Base-by-base conservation (phyloP, 1,139 yeast species). In the Yamadazyma buinensis region DNA sequence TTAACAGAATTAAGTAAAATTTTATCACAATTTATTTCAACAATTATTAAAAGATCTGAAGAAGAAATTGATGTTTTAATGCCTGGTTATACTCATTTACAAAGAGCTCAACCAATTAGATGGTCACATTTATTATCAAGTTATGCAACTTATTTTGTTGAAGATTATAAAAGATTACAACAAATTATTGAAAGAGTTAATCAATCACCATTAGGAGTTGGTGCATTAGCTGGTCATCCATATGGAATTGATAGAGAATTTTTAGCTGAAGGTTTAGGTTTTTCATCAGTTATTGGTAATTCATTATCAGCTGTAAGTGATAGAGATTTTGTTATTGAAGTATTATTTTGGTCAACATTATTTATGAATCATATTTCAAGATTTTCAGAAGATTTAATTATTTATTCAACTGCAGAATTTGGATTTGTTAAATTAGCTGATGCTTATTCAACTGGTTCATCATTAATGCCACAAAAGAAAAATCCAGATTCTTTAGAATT, bases 21-120 rank as follows among this genome's bases (percentile, higher is more conserved):
- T 40, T 65, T 92, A 52, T 70, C 68, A 34, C 71, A 67, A 24
- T 74, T 90, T 42, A 82, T 90, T 54, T 59, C 66, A 41, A 81
- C 82, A 18, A 75, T 92, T 48, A 56, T 80, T 33, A 71, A 71
- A 39, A 79, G 99, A 53, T 97, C 95, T 4, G 81, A 77, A 51
- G 61, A 70, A 32, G 99, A 92, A 64, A 84, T 92, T 40, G 95
- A 84, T 48, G 85, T 84, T 17, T 72, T 92, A 55, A 90, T 92
- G 97, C 99, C 99, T 9, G 99, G 99, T 23, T 92, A 92, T 65
- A 92, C 99, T 12, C 99, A 92, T 64, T 71, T 92, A 59, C 99
- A 92, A 72, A 84, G 96, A 58, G 98, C 98, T 3, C 99, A 92
- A 62, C 99, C 99, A 17, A 92, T 92, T 55, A 80, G 99, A 65